Base-by-base conservation (phyloP, 176 grass and related monocot genomes). In the Urochloa ruziziensis region DNA sequence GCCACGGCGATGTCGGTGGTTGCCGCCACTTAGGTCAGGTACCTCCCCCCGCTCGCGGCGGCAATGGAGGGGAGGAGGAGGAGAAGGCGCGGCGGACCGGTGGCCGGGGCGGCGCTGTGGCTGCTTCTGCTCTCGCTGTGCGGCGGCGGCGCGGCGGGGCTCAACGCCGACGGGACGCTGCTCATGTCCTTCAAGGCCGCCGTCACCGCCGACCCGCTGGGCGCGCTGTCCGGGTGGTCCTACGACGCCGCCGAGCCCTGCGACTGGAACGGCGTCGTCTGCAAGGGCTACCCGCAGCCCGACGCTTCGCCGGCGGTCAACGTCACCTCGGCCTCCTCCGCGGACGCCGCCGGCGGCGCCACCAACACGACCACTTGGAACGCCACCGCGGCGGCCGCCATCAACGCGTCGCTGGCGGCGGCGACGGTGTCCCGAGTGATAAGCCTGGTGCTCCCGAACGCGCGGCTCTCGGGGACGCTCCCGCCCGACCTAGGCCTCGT, bases 251-350 rank as follows among this genome's bases (percentile, higher is more conserved):
- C 62, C 28, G 79, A 86, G 2, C 80, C 91, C 9, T 99, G 97
- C 79, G 76, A 15, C 8, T 99, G 93, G 93, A 99, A 92, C 74
- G 97, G 97, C 21, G 89, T 99, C 85, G 64, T 96, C 44, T 99
- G 93, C 93, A 91, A 89, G 64, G 97, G 91, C 23, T 99, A 92
- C 81, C 82, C 68, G 11, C 51, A 46, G 47, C 10, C 65, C 19
- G 29, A 36, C 47, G n/a, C 71, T n/a, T n/a, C 23, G 15, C 30
- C 67, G 12, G 23, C 73, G 2, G 44, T 39, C 36, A 85, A 81
- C 51, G 39, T 79, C 35, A 93, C 73, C 34, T 39, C 48, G 4
- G 10, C 60, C 40, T 62, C 58, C 52, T 28, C 23, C 52, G 23
- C 25, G 56, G 78, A 66, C 13, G 46, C 7, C 0, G 61, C 52